These are phyloP conservation scores for Alisma plantagoaquatica DNA, from an alignment of 106 monocot species.

Conservation along the genomic window DNA sequence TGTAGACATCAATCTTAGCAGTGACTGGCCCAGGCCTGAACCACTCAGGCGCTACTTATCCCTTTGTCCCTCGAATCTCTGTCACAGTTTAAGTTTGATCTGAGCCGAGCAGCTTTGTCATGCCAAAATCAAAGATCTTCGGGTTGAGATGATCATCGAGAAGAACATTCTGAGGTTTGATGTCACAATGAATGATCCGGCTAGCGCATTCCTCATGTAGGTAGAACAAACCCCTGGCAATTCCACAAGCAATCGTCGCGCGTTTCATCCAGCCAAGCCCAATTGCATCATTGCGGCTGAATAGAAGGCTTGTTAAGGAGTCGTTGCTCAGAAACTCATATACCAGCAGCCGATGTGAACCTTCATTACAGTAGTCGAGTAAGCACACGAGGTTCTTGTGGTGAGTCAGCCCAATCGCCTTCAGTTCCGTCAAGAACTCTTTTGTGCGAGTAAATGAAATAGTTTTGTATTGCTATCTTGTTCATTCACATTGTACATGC, in stretches of 20 bases:
- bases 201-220: slow-evolving; percentile 10
- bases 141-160: neutral
- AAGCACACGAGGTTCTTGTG: slow-evolving; percentile 26
- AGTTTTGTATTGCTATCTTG: too few relatives aligned
- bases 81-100: slow-evolving; percentile 8
- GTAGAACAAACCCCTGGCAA: slow-evolving; percentile 22
- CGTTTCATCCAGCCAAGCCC: slow-evolving; percentile 17
- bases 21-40: slow-evolving; percentile 30
- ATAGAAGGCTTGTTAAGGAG: slow-evolving; percentile 10
- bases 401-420: slow-evolving; percentile 16
- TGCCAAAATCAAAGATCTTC: slow-evolving; percentile 26
- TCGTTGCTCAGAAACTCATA: slow-evolving; percentile 34
- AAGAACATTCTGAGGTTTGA: slow-evolving; percentile 12
- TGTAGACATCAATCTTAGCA: slow-evolving; percentile 36
- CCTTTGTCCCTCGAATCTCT: slow-evolving; percentile 24
- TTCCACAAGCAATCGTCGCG: slow-evolving; percentile 7
- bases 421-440: slow-evolving; percentile 22
- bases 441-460: too few relatives aligned
- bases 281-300: neutral
- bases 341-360: slow-evolving; percentile 12
- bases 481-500: too few relatives aligned
- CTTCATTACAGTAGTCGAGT: slow-evolving; percentile 23
- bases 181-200: slow-evolving; percentile 13
- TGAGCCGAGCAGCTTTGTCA: slow-evolving; percentile 16
- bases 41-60: slow-evolving; percentile 34